phyloP scores from a whole-genome alignment of 768 basidiomycete species.

The Coprinellus micaceus region DNA sequence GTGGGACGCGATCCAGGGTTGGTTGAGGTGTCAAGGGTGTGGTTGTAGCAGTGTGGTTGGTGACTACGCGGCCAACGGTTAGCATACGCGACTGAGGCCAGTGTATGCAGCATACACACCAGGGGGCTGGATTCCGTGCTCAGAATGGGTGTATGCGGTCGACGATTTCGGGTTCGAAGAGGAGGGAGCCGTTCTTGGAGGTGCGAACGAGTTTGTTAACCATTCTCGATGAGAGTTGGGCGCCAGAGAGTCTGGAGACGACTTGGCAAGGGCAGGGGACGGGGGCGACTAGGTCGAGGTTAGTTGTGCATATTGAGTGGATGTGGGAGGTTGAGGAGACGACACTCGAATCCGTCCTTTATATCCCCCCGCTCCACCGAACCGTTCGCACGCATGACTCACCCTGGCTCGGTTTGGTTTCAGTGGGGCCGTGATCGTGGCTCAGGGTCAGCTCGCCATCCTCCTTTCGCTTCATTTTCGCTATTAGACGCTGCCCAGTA shows the following conservation, averaged over 20 bases:
- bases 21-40: background rate
- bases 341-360: slow-evolving; percentile 13
- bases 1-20: slow-evolving; percentile 10
- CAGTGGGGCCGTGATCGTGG: slow-evolving; percentile 3
- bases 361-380: slow-evolving; percentile 19
- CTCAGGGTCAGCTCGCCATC: background rate
- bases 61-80: slow-evolving; percentile 9
- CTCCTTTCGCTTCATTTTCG: slow-evolving; percentile 7
- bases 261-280: slow-evolving; percentile 19
- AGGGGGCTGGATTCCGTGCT: slow-evolving; percentile 16
- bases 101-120: slow-evolving; percentile 19
- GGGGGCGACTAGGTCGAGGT: slow-evolving; percentile 20
- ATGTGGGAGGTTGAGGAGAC: slow-evolving; percentile 17
- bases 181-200: slow-evolving; percentile 81
- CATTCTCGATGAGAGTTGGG: slow-evolving; percentile 50
- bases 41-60: slow-evolving; percentile 9
- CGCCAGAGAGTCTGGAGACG: slow-evolving; percentile 34
- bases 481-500: slow-evolving; percentile 3
- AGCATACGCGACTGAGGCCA: background rate
- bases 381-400: slow-evolving; percentile 17
- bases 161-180: slow-evolving; percentile 85
- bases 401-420: background rate
- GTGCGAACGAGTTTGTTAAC: slow-evolving; percentile 79
- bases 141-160: slow-evolving; percentile 72
- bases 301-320: slow-evolving; percentile 13